Percentiles rank a stretch among this genome's conserved stretches.
Conservation (phyloP, 805 yeast species). For the Lipomyces starkeyi region DNA sequence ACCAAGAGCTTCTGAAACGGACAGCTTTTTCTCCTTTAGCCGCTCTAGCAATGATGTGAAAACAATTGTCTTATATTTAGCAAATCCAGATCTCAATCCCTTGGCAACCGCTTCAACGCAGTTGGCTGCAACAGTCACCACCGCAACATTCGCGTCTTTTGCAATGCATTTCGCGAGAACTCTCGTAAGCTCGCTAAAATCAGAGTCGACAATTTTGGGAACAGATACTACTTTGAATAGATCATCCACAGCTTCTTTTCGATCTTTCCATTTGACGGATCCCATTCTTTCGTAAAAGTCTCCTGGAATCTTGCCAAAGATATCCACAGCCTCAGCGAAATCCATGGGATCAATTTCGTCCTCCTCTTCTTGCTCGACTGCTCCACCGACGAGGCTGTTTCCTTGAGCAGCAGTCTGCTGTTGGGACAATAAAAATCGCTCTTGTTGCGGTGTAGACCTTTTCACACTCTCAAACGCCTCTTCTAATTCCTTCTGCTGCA, state of each 20-base stretch:
- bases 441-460: constrained; percentile 51
- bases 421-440: constrained; percentile 61
- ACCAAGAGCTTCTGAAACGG: constrained; percentile 74
- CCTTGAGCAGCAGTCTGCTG: constrained; percentile 49
- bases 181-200: constrained; percentile 68
- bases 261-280: constrained; percentile 86
- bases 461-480: constrained; percentile 65
- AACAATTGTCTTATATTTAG: constrained; percentile 58
- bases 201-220: constrained; percentile 62
- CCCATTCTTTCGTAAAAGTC: constrained; percentile 61
- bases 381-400: constrained; percentile 32
- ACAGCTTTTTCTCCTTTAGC: constrained; percentile 83
- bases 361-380: constrained; percentile 43
- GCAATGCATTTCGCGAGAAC: constrained; percentile 67
- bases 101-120: constrained; percentile 64
- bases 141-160: constrained; percentile 88
- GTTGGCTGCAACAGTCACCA: constrained; percentile 77
- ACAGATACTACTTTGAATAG: constrained; percentile 48
- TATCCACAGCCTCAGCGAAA: constrained; percentile 69
- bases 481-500: constrained; percentile 84
- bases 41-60: constrained; percentile 75
- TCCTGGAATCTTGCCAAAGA: constrained; percentile 67
- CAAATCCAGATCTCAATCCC: constrained; percentile 67
- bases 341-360: constrained; percentile 71
- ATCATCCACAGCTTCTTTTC: constrained; percentile 83